These are phyloP conservation scores for Ambrosia artemisiifolia DNA, from an alignment of 129 eudicot species.

Conservation along the genomic window DNA sequence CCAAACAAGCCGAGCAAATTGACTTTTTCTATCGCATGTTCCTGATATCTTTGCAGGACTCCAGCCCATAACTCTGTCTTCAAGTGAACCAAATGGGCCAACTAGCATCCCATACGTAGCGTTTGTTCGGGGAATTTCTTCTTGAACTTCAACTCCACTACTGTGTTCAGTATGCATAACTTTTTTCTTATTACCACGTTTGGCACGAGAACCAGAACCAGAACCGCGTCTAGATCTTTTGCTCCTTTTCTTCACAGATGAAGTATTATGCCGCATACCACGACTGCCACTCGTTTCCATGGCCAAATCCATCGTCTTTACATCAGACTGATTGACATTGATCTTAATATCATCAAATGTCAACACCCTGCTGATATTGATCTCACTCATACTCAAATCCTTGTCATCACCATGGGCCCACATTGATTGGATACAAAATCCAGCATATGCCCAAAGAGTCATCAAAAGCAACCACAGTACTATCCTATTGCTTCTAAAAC, in stretches of 20 bases:
- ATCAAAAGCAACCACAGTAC: constrained; percentile 92
- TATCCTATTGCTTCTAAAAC: constrained; percentile 62
- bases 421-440: constrained; percentile 82
- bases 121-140: constrained; percentile 64
- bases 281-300: constrained; percentile 31
- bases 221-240: constrained; percentile 55
- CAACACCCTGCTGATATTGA: background rate
- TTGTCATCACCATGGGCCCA: constrained; percentile 95
- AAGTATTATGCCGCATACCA: constrained; percentile 17
- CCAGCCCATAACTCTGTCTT: constrained; percentile 80
- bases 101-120: constrained; percentile 76
- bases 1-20: constrained; percentile 92
- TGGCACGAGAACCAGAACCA: constrained; percentile 5
- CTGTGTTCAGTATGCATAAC: constrained; percentile 26
- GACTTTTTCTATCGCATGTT: constrained; percentile 88
- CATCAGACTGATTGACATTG: constrained; percentile 33
- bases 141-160: constrained; percentile 39
- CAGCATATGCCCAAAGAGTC: constrained; percentile 94
- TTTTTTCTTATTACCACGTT: constrained; percentile 41
- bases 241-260: constrained; percentile 44
- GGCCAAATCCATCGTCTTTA: constrained; percentile 23
- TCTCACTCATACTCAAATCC: constrained; percentile 51
- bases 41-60: constrained; percentile 82
- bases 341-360: constrained; percentile 2
- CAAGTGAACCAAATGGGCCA: constrained; percentile 87